Evolutionary conservation across 1,284 basidiomycete species (phyloP), one percentile per base, ranked within the genome.

Genomic region (Kalmanozyma brasiliensis): DNA sequence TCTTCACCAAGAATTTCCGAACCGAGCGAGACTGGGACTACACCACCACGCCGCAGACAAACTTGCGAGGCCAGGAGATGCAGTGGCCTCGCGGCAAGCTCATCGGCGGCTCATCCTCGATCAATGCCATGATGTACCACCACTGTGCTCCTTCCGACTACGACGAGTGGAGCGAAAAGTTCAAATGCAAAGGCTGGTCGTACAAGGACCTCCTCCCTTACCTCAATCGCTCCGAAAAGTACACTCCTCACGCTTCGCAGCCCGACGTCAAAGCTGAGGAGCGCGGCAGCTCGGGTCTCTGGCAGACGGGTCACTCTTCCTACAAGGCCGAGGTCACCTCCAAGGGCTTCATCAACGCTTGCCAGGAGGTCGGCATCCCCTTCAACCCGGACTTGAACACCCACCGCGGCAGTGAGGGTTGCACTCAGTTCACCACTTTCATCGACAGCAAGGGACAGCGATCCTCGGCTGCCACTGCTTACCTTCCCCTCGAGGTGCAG

Each of bases 41-140:
- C 49, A 65, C 68, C 52, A 77, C 74, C 33, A 59, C 60, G 0
- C 49, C 68, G 4, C 72, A 77, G 56, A 6, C 52, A 23, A 16
- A 58, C 6, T 52, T 77, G 35, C 46, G 38, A 34, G 56, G 59
- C 51, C 35, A 49, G 13, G 52, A 69, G 55, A 57, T 70, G 47
- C 68, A 66, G 51, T 75, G 68, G 73, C 73, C 73, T 2, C 51
- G 74, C 19, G 69, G 72, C 23, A 68, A 69, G 52, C 42, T 73
- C 19, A 46, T 74, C n/a, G 68, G 85, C 4, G 85, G 85, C 0
- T 82, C 77, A 0, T 83, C 84, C 4, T 80, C 81, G 17, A 84
- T 86, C 53, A 87, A 86, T 57, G 79, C 78, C 20, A 71, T 71
- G 68, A 63, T 85, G 40, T 66, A 66, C 37, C 74, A 76, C 36